Evolutionary conservation across 768 basidiomycete genomes (phyloP), one percentile per base, ranked within the genome.

Genomic region (Tylopilus cervinicoccineus): DNA sequence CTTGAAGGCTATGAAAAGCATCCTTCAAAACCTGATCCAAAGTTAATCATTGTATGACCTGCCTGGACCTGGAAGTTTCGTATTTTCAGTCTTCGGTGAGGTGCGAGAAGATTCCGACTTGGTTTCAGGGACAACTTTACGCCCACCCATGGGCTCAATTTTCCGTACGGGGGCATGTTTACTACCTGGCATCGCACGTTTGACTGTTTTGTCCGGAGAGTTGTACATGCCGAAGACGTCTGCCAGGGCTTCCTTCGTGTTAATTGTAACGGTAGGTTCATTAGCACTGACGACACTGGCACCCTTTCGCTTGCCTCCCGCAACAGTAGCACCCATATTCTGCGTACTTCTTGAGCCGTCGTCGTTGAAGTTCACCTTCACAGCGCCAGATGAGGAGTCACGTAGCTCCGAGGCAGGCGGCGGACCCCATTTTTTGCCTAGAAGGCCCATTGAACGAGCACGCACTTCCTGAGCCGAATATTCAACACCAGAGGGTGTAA

Each of bases 191-290:
- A 74, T 63, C 14, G 72, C 57, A 22, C 76, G 66, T 43, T 77
- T 80, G 38, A 75, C 74, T 0, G 84, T 84, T 69, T 83, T 88
- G 52, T 89, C 88, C 3, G 88, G 88, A 9, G 88, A 90, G 64
- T 96, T 95, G 64, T 93, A 98, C 86, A 98, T 93, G 44, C 85
- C 87, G 69, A 94, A 93, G 34, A 98, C 92, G 61, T 97, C 93
- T 12, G 82, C 88, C 28, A 96, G 76, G 4, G 96, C 96, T 54
- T 92, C 90, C 65, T 93, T 94, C 24, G 96, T 99, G 64, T 96
- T 96, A 58, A 98, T 92, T 1, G 96, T 99, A 6, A 98, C 85
- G 0, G 90, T 92, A 5, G 89, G 88, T 64, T 92, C 89, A 14
- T 72, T 74, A 14, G 67, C 76, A 24, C 66, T 69, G 49, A 71